These are phyloP conservation scores for Crithidia bombi DNA, from an alignment of 208 protist genomes.

Conservation along the genomic window DNA sequence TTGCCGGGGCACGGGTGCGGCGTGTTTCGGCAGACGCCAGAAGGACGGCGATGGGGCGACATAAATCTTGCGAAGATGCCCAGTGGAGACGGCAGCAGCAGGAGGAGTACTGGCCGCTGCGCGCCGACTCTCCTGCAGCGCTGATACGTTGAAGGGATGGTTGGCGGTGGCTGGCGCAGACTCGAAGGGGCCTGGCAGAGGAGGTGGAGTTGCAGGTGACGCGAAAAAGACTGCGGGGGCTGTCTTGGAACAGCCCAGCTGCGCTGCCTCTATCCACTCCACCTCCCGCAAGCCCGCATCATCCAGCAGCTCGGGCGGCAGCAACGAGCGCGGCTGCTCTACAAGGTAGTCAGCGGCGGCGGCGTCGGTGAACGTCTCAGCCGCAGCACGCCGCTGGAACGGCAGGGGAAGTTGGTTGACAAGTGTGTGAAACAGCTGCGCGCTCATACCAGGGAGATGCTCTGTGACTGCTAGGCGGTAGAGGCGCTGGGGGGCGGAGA, in stretches of 20 bases:
- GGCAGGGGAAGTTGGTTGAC: constrained; percentile 1
- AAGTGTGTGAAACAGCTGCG: neutral
- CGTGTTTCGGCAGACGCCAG: constrained; percentile 15
- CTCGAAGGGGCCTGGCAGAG: neutral
- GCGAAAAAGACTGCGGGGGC: neutral
- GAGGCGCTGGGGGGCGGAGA: constrained; percentile 9
- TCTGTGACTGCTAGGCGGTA: constrained; percentile 12
- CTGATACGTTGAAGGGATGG: neutral
- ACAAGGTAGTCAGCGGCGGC: constrained; percentile 6
- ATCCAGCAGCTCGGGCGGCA: constrained; percentile 3
- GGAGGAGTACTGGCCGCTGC: neutral
- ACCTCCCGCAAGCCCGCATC: constrained; percentile 14
- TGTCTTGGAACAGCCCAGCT: too few species aligned
- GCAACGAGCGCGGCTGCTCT: constrained; percentile 2
- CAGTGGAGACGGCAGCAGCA: neutral
- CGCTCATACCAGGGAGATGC: neutral
- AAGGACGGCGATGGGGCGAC: constrained; percentile 19
- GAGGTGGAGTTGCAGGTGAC: neutral
- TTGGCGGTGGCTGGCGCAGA: too few species aligned
- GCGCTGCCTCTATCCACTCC: neutral
- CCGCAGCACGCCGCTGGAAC: neutral
- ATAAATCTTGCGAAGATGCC: constrained; percentile 16
- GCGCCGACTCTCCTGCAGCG: too few species aligned
- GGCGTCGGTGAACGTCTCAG: constrained; percentile 17
- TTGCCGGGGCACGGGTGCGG: neutral